phyloP scores from a whole-genome alignment of 495 filamentous ascomycete genomes.

The Chaetomium tenue region DNA sequence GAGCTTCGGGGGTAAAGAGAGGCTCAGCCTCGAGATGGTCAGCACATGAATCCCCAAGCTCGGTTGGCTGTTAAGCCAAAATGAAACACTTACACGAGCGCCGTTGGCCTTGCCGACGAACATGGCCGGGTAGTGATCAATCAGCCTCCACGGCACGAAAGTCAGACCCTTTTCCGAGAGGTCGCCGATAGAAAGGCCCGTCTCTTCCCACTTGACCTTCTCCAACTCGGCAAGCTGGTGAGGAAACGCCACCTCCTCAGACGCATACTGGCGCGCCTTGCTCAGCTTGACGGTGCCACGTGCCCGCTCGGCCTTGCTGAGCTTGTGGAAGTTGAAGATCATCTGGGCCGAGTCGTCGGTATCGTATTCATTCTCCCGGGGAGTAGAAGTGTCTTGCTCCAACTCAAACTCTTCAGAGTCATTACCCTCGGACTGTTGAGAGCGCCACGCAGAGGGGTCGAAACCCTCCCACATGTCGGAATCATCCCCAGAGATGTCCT shows the following conservation, averaged over 20 bases:
- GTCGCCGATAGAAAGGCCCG: slow-evolving; percentile 33
- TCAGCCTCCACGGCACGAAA: slow-evolving; percentile 61
- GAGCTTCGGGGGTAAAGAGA: slow-evolving; percentile 59
- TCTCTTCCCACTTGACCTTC: slow-evolving; percentile 26
- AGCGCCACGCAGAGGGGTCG: slow-evolving; percentile 23
- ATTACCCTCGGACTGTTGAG: not conserved
- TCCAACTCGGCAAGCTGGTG: slow-evolving; percentile 24
- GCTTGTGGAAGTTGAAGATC: slow-evolving; percentile 25
- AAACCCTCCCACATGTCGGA: slow-evolving; percentile 23
- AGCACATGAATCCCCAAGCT: not conserved
- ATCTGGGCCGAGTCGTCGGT: slow-evolving; percentile 26
- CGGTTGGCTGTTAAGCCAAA: not conserved
- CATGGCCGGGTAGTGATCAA: slow-evolving; percentile 60
- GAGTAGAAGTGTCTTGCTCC: not conserved
- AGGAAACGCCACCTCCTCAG: slow-evolving; percentile 16
- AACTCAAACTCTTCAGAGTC: not conserved
- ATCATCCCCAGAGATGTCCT: slow-evolving; percentile 16
- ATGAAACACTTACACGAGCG: slow-evolving; percentile 38
- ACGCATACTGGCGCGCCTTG: slow-evolving; percentile 25
- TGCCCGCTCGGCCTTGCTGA: slow-evolving; percentile 11
- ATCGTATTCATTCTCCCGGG: slow-evolving; percentile 6
- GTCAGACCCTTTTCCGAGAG: slow-evolving; percentile 18
- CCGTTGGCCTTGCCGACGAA: slow-evolving; percentile 51
- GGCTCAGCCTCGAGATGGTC: slow-evolving; percentile 44
- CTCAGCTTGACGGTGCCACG: slow-evolving; percentile 22